These are phyloP conservation scores for Actinidia arguta DNA, from an alignment of 179 eudicot genomes.

Conservation along the genomic window DNA sequence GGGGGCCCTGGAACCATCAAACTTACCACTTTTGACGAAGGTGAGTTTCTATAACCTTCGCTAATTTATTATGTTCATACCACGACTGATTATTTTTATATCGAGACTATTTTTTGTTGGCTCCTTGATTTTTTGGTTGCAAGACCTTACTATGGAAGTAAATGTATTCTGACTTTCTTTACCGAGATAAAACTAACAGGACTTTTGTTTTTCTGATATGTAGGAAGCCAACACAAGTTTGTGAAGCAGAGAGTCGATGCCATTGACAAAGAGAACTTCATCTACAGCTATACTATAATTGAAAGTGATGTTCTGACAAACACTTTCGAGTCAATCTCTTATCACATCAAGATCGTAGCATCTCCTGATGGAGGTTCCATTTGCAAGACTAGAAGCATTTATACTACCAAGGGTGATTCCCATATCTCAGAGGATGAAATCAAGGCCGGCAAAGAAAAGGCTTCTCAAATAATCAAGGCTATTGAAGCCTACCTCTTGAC, in stretches of 20 bases:
- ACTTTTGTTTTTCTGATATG: not conserved
- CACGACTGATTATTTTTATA: too few species aligned
- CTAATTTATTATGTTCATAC: not conserved
- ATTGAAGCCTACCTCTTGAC: conserved; percentile 31
- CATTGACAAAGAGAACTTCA: conserved; percentile 22
- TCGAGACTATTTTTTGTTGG: not conserved
- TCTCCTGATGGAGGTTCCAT: conserved; percentile 17
- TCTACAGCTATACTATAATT: conserved; percentile 17
- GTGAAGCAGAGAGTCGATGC: conserved; percentile 17
- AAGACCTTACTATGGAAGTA: not conserved
- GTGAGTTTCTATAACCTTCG: not conserved
- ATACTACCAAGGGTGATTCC: not conserved
- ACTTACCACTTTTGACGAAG: conserved; percentile 28
- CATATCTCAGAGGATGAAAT: conserved; percentile 27
- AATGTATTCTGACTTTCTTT: not conserved
- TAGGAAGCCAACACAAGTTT: conserved; percentile 19
- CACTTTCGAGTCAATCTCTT: conserved; percentile 11
- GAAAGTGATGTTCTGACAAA: conserved; percentile 13
- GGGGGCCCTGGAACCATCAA: conserved; percentile 24
- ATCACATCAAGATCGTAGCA: conserved; percentile 22
- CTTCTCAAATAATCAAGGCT: conserved; percentile 22
- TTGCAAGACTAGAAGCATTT: conserved; percentile 16
- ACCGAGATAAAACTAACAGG: not conserved
- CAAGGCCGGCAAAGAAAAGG: conserved; percentile 19
- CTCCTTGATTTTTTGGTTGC: not conserved